Evolutionary conservation across 2,329 filamentous ascomycete genomes (phyloP), one percentile per base, ranked within the genome.

Genomic region (Pseudogymnoascus sp.): DNA sequence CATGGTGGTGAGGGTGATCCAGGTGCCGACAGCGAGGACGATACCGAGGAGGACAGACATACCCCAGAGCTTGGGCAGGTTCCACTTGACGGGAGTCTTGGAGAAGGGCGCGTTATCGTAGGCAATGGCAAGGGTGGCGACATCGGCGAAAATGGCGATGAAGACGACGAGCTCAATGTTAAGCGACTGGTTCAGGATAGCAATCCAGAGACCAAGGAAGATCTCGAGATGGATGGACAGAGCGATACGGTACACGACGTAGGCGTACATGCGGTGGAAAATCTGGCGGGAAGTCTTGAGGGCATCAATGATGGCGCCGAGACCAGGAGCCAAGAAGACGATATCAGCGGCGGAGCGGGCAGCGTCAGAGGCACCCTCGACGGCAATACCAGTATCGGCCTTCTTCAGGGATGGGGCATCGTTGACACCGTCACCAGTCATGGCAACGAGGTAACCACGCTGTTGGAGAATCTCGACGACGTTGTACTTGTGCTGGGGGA

Each of bases 371-470:
- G 92, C 87, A 79, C 91, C 91, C 79, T 96, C 90, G 71, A 96
- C 91, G 67, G 92, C 92, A 79, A 96, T 96, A 82, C 92, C 92
- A 71, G 90, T 95, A 78, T 96, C 90, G n/a, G 91, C 91, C 81
- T 92, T 95, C 82, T 96, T 95, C 73, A 96, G 81, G 31, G 90
- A 95, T 67, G 91, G 90, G 67, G 91, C 91, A 77, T 96, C 91
- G 78, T 96, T 96, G 79, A 96, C 91, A 83, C 91, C 91, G 70
- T 96, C 92, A 82, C 91, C 91, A 77, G 91, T 96, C 91, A 96
- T 96, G 75, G 91, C 92, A 77, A 95, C 90, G 39, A 96, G 85
- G 78, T 95, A 92, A 68, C 91, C 91, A 85, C 91, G 89, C 79
- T 93, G 88, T 79, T 96, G 91, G 59, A 96, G 84, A 72, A 95